Percentiles rank a stretch among this genome's conserved stretches.
Evolutionary conservation across 352 stramenopile species (phyloP).

Genomic region (Phytopythium chamaehyphon): DNA sequence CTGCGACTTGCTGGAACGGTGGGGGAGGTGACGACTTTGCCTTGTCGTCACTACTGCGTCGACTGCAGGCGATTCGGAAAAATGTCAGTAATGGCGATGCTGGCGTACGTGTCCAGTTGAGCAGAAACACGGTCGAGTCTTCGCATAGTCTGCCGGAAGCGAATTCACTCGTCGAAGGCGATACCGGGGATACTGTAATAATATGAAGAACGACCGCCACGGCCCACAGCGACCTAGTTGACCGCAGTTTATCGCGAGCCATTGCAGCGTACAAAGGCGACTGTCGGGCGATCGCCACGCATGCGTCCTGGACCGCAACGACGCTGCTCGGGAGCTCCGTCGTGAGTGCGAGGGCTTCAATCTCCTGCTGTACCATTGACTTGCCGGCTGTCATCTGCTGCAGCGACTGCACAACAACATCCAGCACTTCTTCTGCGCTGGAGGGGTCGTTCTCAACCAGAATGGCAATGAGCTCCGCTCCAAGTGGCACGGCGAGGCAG

Average conservation of each 20-base stretch:
- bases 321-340: constrained; percentile 7
- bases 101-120: constrained; percentile 28
- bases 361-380: constrained; percentile 27
- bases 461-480: constrained; percentile 32
- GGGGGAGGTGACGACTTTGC: neutral
- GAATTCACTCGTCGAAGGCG: neutral
- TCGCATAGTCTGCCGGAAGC: constrained; percentile 3
- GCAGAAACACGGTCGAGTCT: constrained; percentile 36
- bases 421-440: constrained; percentile 29
- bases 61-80: constrained; percentile 1
- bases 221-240: constrained; percentile 10
- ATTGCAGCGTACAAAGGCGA: constrained; percentile 32
- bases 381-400: constrained; percentile 13
- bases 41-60: neutral
- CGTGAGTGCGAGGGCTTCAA: constrained; percentile 12
- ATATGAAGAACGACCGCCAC: constrained; percentile 20
- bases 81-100: neutral
- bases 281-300: constrained; percentile 27
- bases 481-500: constrained; percentile 32
- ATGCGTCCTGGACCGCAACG: constrained; percentile 15
- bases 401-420: constrained; percentile 28
- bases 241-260: constrained; percentile 26
- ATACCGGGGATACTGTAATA: neutral
- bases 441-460: constrained; percentile 52
- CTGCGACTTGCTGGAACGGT: constrained; percentile 5